phyloP scores from a whole-genome alignment of 805 yeast species.

The Monosporozyma aquatica region DNA sequence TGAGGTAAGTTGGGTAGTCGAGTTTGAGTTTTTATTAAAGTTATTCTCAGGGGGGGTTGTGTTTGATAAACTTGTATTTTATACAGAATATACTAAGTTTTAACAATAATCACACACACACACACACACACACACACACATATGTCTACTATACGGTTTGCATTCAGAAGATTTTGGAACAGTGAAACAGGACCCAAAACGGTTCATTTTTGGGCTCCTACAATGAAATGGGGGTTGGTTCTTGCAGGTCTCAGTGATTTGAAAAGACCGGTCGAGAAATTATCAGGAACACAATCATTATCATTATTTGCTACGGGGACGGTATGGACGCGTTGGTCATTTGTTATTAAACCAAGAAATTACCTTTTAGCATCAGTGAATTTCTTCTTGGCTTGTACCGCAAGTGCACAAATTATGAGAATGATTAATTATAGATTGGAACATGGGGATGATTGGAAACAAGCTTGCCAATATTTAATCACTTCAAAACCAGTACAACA shows the following conservation, averaged over 20 bases:
- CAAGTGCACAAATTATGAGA: constrained; percentile 74
- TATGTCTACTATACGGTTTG: background rate
- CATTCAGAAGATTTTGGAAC: constrained; percentile 59
- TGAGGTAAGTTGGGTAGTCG: no score
- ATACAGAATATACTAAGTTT: no score
- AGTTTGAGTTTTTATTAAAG: no score
- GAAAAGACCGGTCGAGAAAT: constrained; percentile 82
- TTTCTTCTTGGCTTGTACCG: constrained; percentile 85
- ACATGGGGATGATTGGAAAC: constrained; percentile 53
- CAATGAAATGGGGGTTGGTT: constrained; percentile 77
- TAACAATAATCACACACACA: background rate
- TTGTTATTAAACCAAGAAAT: constrained; percentile 85
- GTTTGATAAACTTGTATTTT: no score
- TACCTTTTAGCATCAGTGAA: constrained; percentile 83
- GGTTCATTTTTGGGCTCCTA: constrained; percentile 92
- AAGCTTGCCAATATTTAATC: constrained; percentile 50
- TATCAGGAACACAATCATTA: constrained; percentile 59
- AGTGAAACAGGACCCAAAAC: constrained; percentile 94
- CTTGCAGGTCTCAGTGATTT: constrained; percentile 84
- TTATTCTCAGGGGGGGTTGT: no score
- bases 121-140: background rate
- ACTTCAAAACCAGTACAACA: constrained; percentile 3
- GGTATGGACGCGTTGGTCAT: constrained; percentile 98
- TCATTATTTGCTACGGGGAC: constrained; percentile 87
- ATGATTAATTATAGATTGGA: constrained; percentile 55